Conservation (phyloP, 1,284 basidiomycete genomes). For the Ceratobasidium sp. region DNA sequence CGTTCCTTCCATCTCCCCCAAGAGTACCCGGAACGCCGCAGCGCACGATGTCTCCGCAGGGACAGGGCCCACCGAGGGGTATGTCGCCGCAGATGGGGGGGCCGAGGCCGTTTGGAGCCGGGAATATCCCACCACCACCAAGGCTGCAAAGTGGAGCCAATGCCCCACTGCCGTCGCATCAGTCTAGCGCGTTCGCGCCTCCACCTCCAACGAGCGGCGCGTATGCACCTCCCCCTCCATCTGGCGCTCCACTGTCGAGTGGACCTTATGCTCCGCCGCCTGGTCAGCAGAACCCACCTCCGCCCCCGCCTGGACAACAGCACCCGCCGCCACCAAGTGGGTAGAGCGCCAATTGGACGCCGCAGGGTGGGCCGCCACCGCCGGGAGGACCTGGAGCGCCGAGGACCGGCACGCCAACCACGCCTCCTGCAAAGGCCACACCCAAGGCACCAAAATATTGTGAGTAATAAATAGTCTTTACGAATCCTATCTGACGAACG, state of each 20-base stretch:
- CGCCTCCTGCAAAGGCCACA: constrained; percentile 12
- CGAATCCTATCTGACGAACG: constrained; percentile 59
- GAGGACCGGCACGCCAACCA: too few relatives aligned
- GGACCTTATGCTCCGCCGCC: constrained; percentile 60
- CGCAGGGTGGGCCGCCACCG: too few relatives aligned
- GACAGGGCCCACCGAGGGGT: constrained; percentile 16
- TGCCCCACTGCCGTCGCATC: constrained; percentile 53
- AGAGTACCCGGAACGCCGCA: constrained; percentile 48
- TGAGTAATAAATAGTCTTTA: constrained; percentile 61
- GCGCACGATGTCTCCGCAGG: constrained; percentile 56
- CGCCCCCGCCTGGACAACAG: background rate
- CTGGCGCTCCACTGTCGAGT: constrained; percentile 52
- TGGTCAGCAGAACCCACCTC: constrained; percentile 37
- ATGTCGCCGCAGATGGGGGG: constrained; percentile 48
- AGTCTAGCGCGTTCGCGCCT: constrained; percentile 47
- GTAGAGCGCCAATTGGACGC: too few relatives aligned
- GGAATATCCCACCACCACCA: constrained; percentile 46
- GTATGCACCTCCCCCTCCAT: constrained; percentile 51
- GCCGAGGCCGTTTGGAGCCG: constrained; percentile 46
- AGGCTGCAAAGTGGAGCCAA: constrained; percentile 52
- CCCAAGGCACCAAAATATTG: constrained; percentile 79
- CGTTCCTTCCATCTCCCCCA: constrained; percentile 53
- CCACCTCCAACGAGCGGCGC: constrained; percentile 51
- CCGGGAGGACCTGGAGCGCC: too few relatives aligned
- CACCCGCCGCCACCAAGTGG: too few relatives aligned